A percentile compares a stretch with the other conserved stretches of the same genome.
These are phyloP conservation scores for Salix purpurea DNA, from an alignment of 345 rosid species.

Conservation along the genomic window DNA sequence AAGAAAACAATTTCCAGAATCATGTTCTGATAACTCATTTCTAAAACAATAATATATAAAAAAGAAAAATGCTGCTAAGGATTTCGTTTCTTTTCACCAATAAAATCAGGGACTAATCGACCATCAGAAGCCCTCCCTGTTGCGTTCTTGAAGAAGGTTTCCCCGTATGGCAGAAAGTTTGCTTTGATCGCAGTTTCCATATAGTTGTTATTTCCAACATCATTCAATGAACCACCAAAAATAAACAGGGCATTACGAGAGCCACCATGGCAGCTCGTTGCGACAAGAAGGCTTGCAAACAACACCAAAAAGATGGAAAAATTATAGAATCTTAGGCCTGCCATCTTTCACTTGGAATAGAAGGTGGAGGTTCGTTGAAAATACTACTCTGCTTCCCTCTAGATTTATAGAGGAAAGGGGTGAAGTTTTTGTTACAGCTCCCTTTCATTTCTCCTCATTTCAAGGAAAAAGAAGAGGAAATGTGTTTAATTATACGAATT, in stretches of 20 bases:
- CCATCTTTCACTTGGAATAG: too few species aligned
- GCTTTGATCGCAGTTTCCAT: slow-evolving; percentile 18
- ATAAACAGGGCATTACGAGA: slow-evolving; percentile 15
- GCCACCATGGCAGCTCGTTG: not conserved
- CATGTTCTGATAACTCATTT: too few species aligned
- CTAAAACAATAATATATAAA: too few species aligned
- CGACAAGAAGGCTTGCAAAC: not conserved
- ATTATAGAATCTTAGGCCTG: not conserved
- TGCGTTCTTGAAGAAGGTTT: slow-evolving; percentile 23
- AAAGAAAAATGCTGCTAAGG: too few species aligned
- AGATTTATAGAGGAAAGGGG: too few species aligned
- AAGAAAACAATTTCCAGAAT: too few species aligned
- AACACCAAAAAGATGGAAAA: not conserved
- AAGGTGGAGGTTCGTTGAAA: too few species aligned
- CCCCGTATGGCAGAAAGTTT: slow-evolving; percentile 31
- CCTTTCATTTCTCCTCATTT: too few species aligned
- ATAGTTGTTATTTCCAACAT: slow-evolving; percentile 36
- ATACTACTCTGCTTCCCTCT: too few species aligned
- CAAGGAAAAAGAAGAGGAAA: too few species aligned
- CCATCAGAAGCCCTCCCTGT: slow-evolving; percentile 33
- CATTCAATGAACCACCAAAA: slow-evolving; percentile 37
- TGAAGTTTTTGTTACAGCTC: too few species aligned
- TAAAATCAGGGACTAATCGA: slow-evolving; percentile 23
- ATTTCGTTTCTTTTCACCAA: slow-evolving; percentile 5
- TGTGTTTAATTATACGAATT: too few species aligned